phyloP scores from a whole-genome alignment of 805 yeast genomes.

The Vanderwaltozyma yarrowii region DNA sequence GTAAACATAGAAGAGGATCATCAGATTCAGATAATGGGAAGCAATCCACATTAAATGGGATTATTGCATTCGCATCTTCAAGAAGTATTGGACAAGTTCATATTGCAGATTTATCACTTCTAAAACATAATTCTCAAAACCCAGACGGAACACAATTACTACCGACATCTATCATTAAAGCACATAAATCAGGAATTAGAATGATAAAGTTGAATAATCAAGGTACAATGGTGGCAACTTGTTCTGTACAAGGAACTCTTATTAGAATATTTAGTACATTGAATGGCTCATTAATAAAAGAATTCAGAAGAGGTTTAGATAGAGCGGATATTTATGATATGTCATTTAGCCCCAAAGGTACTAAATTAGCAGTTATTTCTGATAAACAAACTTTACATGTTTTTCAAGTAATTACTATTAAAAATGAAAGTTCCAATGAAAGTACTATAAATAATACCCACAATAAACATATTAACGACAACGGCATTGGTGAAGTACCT shows the following conservation, averaged over 20 bases:
- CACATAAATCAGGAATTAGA: conserved; percentile 73
- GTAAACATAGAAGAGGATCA: background rate
- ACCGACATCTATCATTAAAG: conserved; percentile 49
- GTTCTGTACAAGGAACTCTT: conserved; percentile 84
- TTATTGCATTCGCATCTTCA: conserved; percentile 18
- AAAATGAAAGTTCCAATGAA: conserved; percentile 1
- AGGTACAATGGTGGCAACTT: conserved; percentile 77
- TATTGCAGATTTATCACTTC: conserved; percentile 17
- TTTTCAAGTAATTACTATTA: conserved; percentile 36
- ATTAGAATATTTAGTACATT: conserved; percentile 65
- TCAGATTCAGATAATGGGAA: background rate
- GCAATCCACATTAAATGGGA: conserved; percentile 8
- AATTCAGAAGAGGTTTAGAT: conserved; percentile 85
- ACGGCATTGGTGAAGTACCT: background rate
- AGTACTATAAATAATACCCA: background rate
- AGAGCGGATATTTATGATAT: conserved; percentile 72
- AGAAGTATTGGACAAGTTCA: conserved; percentile 24
- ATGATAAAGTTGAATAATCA: conserved; percentile 58
- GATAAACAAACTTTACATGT: conserved; percentile 87
- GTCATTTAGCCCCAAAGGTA: conserved; percentile 70
- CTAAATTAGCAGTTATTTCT: conserved; percentile 71
- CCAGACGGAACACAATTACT: conserved; percentile 11
- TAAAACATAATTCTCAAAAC: conserved; percentile 11
- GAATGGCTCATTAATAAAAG: conserved; percentile 57
- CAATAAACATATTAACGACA: background rate